Conservation (phyloP, 176 grass and related monocot species). For the Tillandsia fasciculata region DNA sequence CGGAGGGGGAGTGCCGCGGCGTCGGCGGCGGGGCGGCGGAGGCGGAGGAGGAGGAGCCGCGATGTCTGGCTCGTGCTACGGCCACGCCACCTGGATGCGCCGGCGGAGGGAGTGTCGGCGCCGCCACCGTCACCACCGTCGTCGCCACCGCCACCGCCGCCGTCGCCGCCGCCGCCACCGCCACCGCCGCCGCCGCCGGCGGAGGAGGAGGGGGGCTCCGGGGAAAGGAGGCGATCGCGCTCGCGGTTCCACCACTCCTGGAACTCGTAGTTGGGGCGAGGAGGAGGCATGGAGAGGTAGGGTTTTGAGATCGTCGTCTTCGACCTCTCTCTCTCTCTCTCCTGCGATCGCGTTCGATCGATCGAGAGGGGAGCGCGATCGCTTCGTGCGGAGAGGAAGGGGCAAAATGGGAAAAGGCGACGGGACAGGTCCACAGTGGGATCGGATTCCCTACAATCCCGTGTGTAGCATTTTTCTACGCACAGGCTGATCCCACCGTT, state of each 20-base stretch:
- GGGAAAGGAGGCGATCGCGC: conserved; percentile 14
- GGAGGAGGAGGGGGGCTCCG: neutral
- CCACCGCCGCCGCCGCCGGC: neutral
- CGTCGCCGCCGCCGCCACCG: no score
- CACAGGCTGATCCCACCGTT: no score
- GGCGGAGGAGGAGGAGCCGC: conserved; percentile 7
- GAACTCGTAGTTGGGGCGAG: conserved; percentile 23
- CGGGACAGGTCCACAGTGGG: no score
- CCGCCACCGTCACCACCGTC: neutral
- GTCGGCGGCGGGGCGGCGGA: conserved; percentile 4
- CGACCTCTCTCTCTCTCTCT: neutral
- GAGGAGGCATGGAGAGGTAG: conserved; percentile 3
- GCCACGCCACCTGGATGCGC: neutral
- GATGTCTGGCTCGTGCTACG: neutral
- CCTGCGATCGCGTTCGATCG: neutral
- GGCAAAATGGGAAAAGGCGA: neutral
- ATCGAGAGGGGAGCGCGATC: neutral
- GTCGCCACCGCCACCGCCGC: neutral
- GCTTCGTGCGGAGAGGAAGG: neutral
- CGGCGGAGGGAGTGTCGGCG: neutral
- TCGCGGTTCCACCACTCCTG: conserved; percentile 32
- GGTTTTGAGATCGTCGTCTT: conserved; percentile 19
- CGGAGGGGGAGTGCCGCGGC: conserved; percentile 17
- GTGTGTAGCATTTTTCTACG: no score
- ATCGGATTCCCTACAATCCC: no score